Conservation (phyloP, 1,139 yeast species). For the Williopsis jadinii region DNA sequence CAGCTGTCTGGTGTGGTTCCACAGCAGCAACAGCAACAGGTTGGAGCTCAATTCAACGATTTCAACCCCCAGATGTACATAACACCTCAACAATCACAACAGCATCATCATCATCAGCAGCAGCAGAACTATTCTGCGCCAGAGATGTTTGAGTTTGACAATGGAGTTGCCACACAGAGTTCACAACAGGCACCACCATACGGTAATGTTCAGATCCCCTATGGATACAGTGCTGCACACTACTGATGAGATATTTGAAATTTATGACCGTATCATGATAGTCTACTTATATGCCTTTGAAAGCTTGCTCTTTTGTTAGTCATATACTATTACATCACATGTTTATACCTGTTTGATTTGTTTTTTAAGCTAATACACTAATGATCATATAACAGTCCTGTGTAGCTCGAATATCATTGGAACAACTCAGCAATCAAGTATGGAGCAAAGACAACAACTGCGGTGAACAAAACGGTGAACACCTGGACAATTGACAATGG, state of each 20-base stretch:
- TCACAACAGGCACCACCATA: conserved; percentile 2
- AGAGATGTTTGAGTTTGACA: conserved; percentile 8
- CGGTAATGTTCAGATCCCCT: conserved; percentile 7
- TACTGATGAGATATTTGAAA: conserved; percentile 5
- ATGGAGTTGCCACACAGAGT: conserved; percentile 1
- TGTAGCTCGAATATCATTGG: conserved; percentile 7
- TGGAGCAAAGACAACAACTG: conserved; percentile 74
- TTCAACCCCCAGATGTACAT: too few relatives aligned
- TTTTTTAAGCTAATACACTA: too few relatives aligned
- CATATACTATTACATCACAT: too few relatives aligned
- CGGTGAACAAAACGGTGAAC: conserved; percentile 62
- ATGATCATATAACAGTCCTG: too few relatives aligned
- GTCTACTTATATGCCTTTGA: too few relatives aligned
- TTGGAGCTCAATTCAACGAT: too few relatives aligned
- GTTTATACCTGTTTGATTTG: too few relatives aligned
- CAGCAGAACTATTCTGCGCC: conserved; percentile 7
- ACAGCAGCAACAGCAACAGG: too few relatives aligned
- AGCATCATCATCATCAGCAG: conserved; percentile 8
- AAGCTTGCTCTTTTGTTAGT: too few relatives aligned
- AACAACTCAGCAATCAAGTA: conserved; percentile 42
- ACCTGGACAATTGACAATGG: conserved; percentile 71
- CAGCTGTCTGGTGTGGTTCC: too few relatives aligned
- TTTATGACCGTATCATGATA: too few relatives aligned
- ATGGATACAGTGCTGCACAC: conserved; percentile 17
- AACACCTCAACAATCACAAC: conserved; percentile 1